Conservation (phyloP, 75 land plant species). For the Cunninghamia lanceolata region DNA sequence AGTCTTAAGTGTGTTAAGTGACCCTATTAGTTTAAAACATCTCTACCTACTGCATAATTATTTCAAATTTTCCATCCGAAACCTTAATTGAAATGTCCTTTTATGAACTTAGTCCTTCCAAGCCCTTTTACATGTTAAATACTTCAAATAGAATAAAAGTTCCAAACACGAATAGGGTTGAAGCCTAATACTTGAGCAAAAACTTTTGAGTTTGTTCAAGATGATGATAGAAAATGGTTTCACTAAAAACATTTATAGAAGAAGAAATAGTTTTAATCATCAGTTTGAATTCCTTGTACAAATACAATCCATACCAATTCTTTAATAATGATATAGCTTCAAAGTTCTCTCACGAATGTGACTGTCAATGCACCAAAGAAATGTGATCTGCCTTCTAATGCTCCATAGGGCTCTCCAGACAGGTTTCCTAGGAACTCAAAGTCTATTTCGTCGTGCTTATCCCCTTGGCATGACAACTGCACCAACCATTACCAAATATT, state of each 20-base stretch:
- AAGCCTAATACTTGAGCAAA: not conserved
- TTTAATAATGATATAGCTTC: not conserved
- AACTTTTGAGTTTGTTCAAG: not conserved
- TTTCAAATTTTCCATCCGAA: no score
- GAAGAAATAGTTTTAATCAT: not conserved
- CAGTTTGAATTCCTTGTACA: not conserved
- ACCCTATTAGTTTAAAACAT: not conserved
- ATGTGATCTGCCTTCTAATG: not conserved
- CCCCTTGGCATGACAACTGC: no score
- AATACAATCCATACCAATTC: not conserved
- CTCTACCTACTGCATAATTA: no score
- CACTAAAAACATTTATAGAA: not conserved
- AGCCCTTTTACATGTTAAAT: not conserved
- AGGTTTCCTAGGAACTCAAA: no score
- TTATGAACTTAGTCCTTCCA: not conserved
- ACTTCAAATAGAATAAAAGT: not conserved
- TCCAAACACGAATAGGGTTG: not conserved
- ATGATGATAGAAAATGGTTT: not conserved
- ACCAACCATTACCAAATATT: no score
- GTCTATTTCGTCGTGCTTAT: no score
- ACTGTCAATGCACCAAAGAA: not conserved
- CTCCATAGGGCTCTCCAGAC: no score
- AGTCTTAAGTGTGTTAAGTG: not conserved
- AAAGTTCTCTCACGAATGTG: not conserved
- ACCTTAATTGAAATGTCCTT: not conserved